Evolutionary conservation across 305 asterid genomes (phyloP).

Genomic region (Fraxinus angustifolia): DNA sequence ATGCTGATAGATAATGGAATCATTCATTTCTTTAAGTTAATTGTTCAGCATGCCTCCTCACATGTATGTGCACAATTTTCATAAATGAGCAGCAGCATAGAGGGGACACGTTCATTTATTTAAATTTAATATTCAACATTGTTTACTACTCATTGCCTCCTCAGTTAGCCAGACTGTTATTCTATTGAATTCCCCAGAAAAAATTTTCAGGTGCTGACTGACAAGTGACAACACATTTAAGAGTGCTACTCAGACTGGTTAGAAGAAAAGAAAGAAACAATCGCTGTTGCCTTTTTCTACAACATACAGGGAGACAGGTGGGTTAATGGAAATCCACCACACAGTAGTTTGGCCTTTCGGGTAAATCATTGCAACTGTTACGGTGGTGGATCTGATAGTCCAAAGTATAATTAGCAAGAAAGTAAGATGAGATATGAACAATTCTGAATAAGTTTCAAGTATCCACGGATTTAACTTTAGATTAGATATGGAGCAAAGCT

Average conservation of each 20-base stretch:
- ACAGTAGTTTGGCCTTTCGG: background rate
- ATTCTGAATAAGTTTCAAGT: background rate
- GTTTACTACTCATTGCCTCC: background rate
- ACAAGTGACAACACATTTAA: background rate
- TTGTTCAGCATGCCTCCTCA: background rate
- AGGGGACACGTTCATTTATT: background rate
- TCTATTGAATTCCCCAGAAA: background rate
- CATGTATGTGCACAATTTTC: background rate
- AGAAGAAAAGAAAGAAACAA: background rate
- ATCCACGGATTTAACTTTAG: background rate
- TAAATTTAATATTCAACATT: background rate
- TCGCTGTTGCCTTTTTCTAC: background rate
- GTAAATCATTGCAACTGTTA: background rate
- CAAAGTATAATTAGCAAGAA: background rate
- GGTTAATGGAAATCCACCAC: background rate
- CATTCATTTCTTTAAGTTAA: background rate
- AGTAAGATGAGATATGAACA: background rate
- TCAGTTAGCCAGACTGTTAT: background rate
- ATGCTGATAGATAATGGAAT: background rate
- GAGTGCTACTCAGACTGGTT: background rate
- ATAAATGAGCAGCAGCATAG: background rate
- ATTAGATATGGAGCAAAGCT: background rate
- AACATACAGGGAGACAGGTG: background rate
- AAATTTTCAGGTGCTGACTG: background rate
- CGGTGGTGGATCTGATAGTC: background rate